Evolutionary conservation across 2,329 filamentous ascomycete species (phyloP).

Genomic region (Sclerotinia glacialis): DNA sequence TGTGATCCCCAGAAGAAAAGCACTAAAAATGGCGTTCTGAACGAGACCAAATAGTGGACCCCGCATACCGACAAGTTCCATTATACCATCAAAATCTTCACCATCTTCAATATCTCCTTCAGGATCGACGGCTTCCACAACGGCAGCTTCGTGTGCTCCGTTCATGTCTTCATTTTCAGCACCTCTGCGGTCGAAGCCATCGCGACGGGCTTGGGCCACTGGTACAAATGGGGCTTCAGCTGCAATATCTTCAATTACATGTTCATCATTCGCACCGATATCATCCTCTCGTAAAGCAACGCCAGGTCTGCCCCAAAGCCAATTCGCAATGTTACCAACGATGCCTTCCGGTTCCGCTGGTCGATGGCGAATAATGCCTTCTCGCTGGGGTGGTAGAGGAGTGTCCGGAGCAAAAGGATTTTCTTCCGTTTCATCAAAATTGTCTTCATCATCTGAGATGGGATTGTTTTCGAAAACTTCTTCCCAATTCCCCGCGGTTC

Average conservation of each 20-base stretch:
- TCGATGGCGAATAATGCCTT: conserved; percentile 21
- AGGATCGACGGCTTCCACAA: conserved; percentile 66
- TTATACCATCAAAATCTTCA: conserved; percentile 92
- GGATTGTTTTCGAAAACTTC: conserved; percentile 32
- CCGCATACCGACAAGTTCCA: conserved; percentile 95
- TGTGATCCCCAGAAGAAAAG: conserved; percentile 82
- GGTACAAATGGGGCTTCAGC: conserved; percentile 61
- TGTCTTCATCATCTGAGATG: conserved; percentile 26
- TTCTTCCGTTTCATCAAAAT: conserved; percentile 20
- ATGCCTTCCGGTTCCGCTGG: conserved; percentile 41
- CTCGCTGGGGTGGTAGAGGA: conserved; percentile 26
- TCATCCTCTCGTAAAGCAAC: conserved; percentile 45
- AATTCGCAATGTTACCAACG: conserved; percentile 51
- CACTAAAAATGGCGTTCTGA: conserved; percentile 93
- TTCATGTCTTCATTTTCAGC: conserved; percentile 48
- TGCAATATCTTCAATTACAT: conserved; percentile 56
- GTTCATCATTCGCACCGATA: conserved; percentile 54
- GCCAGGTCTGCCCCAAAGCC: conserved; percentile 58
- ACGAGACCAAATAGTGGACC: conserved; percentile 85
- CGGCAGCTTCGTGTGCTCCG: conserved; percentile 62
- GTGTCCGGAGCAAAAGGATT: conserved; percentile 28
- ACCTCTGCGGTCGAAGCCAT: conserved; percentile 29
- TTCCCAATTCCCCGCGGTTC: conserved; percentile 26
- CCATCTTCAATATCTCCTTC: conserved; percentile 79
- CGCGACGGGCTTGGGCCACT: conserved; percentile 33